Conservation (phyloP, 2,329 filamentous ascomycete genomes). For the Fusarium liriodendri region DNA sequence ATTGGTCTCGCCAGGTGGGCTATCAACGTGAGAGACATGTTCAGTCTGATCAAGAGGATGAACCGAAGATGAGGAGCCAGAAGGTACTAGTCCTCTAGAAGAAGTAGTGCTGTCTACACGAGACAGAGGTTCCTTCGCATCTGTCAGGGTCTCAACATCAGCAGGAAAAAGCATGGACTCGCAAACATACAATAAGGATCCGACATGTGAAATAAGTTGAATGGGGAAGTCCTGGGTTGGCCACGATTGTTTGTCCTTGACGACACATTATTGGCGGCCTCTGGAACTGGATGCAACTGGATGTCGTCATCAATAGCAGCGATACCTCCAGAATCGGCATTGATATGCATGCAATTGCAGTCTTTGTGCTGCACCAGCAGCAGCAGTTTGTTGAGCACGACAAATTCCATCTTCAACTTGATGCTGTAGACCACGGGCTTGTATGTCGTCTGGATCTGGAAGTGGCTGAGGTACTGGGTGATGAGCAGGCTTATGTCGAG, state of each 20-base stretch:
- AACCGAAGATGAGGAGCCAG: background rate
- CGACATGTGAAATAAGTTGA: background rate
- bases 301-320: background rate
- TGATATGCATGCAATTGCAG: slow-evolving; percentile 32
- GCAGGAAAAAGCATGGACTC: background rate
- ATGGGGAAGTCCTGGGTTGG: background rate
- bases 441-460: slow-evolving; percentile 35
- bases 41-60: background rate
- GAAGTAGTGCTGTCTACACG: background rate
- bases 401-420: slow-evolving; percentile 36
- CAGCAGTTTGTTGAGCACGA: slow-evolving; percentile 32
- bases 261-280: background rate
- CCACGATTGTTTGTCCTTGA: background rate
- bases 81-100: background rate
- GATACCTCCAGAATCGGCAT: slow-evolving; percentile 8
- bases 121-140: background rate
- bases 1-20: background rate
- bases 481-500: slow-evolving; percentile 28
- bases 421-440: slow-evolving; percentile 38
- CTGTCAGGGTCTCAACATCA: slow-evolving; percentile 1
- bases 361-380: slow-evolving; percentile 24
- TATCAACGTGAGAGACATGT: background rate
- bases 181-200: background rate
- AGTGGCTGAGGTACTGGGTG: slow-evolving; percentile 33
- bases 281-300: background rate